Base-by-base conservation (phyloP, 1,284 basidiomycete species). In the Tylopilus orsonianus region DNA sequence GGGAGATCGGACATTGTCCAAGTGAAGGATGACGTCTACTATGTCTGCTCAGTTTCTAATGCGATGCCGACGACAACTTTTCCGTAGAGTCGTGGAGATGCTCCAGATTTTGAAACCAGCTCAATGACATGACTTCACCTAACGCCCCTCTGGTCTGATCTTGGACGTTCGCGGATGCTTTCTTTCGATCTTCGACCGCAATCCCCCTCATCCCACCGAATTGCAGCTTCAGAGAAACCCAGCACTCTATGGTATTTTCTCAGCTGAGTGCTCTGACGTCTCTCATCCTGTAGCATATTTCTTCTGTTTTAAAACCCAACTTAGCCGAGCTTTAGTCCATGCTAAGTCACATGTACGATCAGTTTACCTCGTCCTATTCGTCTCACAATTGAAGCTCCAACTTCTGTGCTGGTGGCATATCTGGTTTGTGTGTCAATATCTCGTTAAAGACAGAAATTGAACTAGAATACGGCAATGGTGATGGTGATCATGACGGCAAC, bases 1-100 rank as follows among this genome's bases (percentile, higher is more conserved):
- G 45, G 56, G 60, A 8, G 60, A 59, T 22, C 52, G 51, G 24
- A 26, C 49, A 6, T 47, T 43, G 13, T 37, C 22, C 13, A 49
- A 39, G 23, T 55, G 20, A 49, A 39, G 10, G 8, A 27, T 27
- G 26, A n/a, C n/a, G n/a, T n/a, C n/a, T n/a, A n/a, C n/a, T n/a
- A n/a, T n/a, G n/a, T n/a, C n/a, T n/a, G n/a, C n/a, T n/a, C n/a
- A n/a, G n/a, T n/a, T n/a, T n/a, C n/a, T n/a, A n/a, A n/a, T n/a
- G n/a, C n/a, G n/a, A n/a, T n/a, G n/a, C n/a, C n/a, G n/a, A n/a
- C n/a, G n/a, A n/a, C n/a, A n/a, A n/a, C n/a, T 9, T 26, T 26
- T 26, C 10, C 24, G 10, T 26, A 26, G 10, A 26, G 24, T 8
- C 24, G 24, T 26, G 24, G 24, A 26, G n/a, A n/a, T n/a, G 24